Evolutionary conservation across 1,284 basidiomycete genomes (phyloP).

Genomic region (Tylopilus sp.): DNA sequence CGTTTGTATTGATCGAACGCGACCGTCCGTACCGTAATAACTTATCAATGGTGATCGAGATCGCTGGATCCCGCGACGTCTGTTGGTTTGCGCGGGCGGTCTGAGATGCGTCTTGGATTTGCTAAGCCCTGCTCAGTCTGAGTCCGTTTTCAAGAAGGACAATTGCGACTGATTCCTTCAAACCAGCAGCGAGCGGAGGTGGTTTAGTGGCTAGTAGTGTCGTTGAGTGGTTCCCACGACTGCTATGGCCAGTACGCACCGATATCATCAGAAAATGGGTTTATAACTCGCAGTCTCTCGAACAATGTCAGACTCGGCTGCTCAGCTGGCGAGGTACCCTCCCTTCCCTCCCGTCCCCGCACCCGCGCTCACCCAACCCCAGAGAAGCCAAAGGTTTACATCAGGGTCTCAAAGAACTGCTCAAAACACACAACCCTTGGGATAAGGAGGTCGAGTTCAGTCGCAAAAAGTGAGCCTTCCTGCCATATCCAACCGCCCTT

Average conservation of each 20-base stretch:
- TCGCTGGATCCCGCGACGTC: conserved; percentile 1
- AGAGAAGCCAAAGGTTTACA: conserved; percentile 72
- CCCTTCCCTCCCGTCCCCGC: background rate
- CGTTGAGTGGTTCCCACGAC: conserved; percentile 31
- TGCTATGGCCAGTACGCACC: conserved; percentile 12
- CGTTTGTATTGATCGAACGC: no score
- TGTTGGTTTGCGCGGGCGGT: background rate
- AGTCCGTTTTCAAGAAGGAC: no score
- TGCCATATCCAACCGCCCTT: background rate
- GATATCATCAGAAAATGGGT: conserved; percentile 25
- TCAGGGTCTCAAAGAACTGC: conserved; percentile 63
- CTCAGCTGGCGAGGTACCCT: conserved; percentile 26
- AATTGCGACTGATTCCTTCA: no score
- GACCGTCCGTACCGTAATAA: no score
- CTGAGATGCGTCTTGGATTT: conserved; percentile 6
- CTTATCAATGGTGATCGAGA: no score
- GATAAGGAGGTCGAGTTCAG: conserved; percentile 81
- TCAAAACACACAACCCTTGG: conserved; percentile 73
- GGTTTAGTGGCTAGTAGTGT: no score
- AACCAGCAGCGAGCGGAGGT: no score
- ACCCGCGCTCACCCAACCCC: conserved; percentile 8
- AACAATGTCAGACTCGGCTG: conserved; percentile 32
- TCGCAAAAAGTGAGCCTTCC: conserved; percentile 70
- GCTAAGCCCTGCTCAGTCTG: no score
- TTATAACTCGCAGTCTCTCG: conserved; percentile 14